phyloP scores from a whole-genome alignment of 129 eudicot genomes.

The Centaurea solstitialis region DNA sequence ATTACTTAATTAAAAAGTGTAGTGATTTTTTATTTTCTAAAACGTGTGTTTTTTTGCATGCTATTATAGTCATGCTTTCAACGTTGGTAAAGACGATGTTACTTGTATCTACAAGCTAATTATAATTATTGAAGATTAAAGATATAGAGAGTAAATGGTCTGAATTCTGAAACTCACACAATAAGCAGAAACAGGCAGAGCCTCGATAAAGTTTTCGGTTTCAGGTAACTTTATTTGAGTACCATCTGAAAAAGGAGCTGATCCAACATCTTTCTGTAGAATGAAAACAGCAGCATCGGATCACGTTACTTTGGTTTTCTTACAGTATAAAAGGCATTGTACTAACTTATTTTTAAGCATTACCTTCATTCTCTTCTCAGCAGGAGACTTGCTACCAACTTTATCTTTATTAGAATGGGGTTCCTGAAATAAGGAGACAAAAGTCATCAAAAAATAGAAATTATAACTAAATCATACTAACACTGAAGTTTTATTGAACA shows the following conservation, averaged over 20 bases:
- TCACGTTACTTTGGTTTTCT: neutral
- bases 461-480: neutral
- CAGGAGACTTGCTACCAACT: constrained; percentile 31
- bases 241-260: constrained; percentile 46
- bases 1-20: neutral
- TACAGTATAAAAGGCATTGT: neutral
- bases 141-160: neutral
- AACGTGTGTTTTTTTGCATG: neutral
- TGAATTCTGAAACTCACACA: constrained; percentile 50
- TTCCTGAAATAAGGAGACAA: constrained; percentile 54
- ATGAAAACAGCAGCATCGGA: neutral
- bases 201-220: constrained; percentile 54
- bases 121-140: neutral
- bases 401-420: constrained; percentile 49
- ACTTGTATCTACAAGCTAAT: neutral
- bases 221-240: constrained; percentile 48
- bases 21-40: too few species aligned
- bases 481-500: neutral
- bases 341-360: constrained; percentile 11
- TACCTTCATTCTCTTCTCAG: constrained; percentile 65
- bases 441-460: constrained; percentile 1
- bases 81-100: neutral
- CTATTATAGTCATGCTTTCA: neutral
- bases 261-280: constrained; percentile 48
- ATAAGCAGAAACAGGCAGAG: constrained; percentile 63